Evolutionary conservation across 768 basidiomycete species (phyloP).

Genomic region (Fibroporia radiculosa): DNA sequence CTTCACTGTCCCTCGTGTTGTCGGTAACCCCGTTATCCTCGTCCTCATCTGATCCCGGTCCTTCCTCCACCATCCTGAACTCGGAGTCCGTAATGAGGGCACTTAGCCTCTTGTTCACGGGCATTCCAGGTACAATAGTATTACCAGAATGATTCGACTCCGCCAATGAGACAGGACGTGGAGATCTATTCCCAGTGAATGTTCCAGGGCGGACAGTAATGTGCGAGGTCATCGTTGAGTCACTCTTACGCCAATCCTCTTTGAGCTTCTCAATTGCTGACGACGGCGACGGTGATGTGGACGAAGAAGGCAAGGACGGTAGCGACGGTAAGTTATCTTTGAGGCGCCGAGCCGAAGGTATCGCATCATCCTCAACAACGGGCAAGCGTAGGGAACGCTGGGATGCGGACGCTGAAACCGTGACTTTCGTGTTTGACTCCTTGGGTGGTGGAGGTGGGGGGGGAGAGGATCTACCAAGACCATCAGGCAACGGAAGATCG

Average conservation of each 20-base stretch:
- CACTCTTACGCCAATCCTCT: slow-evolving; percentile 75
- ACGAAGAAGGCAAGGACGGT: slow-evolving; percentile 1
- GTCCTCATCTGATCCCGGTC: slow-evolving; percentile 24
- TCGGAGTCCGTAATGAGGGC: slow-evolving; percentile 62
- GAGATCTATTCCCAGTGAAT: slow-evolving; percentile 31
- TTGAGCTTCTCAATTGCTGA: slow-evolving; percentile 28
- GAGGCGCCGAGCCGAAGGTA: neutral
- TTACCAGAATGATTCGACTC: slow-evolving; percentile 69
- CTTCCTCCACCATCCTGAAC: slow-evolving; percentile 59
- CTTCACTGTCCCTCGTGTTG: neutral
- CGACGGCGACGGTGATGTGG: slow-evolving; percentile 6
- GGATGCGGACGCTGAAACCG: neutral
- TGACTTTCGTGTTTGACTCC: neutral
- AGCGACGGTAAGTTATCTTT: neutral
- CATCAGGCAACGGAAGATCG: neutral
- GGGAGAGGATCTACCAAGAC: slow-evolving; percentile 14
- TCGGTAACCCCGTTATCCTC: neutral
- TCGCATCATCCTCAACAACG: neutral
- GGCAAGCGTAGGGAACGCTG: neutral
- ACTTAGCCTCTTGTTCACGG: slow-evolving; percentile 57
- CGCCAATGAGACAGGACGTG: slow-evolving; percentile 71
- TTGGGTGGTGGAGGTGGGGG: slow-evolving; percentile 23
- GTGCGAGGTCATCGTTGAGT: slow-evolving; percentile 68
- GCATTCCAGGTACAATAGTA: slow-evolving; percentile 58
- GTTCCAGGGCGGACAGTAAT: slow-evolving; percentile 57